These are phyloP conservation scores for Pholiota adiposa DNA, from an alignment of 1,284 basidiomycete species.

Conservation along the genomic window DNA sequence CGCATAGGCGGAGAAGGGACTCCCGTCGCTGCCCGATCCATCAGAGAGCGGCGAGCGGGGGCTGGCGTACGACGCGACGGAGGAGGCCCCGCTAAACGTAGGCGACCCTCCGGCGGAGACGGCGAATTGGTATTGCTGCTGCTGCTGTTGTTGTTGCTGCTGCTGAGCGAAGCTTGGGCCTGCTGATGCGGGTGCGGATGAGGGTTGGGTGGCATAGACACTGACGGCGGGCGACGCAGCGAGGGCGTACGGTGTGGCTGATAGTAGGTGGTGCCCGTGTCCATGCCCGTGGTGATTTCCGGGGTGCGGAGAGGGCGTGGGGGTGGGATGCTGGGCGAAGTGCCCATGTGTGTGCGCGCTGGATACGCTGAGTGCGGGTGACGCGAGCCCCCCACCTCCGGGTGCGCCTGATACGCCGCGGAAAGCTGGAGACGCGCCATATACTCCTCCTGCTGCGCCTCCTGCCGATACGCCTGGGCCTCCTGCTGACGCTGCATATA, in stretches of 20 bases:
- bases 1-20: slow-evolving; percentile 21
- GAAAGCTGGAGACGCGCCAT: not conserved
- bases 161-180: not conserved
- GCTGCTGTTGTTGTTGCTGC: not conserved
- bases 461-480: too few relatives aligned
- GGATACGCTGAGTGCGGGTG: not conserved
- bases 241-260: not conserved
- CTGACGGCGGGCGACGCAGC: not conserved
- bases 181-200: slow-evolving; percentile 2
- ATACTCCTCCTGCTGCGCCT: too few relatives aligned
- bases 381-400: too few relatives aligned
- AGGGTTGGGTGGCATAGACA: slow-evolving; percentile 1
- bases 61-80: slow-evolving; percentile 20
- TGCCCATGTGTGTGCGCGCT: not conserved
- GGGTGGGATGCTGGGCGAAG: not conserved
- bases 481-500: slow-evolving; percentile 18
- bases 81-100: slow-evolving; percentile 27
- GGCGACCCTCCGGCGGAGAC: slow-evolving; percentile 22
- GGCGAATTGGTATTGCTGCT: too few relatives aligned
- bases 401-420: not conserved
- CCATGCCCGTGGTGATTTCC: too few relatives aligned
- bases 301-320: slow-evolving; percentile 5
- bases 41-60: slow-evolving; percentile 28
- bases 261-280: too few relatives aligned
- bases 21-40: slow-evolving; percentile 4